Evolutionary conservation across 2,329 filamentous ascomycete genomes (phyloP), one percentile per base, ranked within the genome.

Genomic region (Fusarium liriodendri): DNA sequence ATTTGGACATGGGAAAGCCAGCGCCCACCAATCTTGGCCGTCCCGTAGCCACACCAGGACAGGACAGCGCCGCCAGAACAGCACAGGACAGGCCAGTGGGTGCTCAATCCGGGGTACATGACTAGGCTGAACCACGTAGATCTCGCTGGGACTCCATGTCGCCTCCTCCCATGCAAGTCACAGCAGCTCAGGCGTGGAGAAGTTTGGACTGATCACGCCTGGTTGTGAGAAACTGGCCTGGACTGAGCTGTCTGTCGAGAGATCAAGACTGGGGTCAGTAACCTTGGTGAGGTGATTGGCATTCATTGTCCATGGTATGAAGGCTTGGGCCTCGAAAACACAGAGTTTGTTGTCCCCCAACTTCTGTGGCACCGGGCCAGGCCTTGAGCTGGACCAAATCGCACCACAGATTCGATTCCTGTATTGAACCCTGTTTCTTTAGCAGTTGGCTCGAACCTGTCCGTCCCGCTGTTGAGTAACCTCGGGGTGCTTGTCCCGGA

Each of bases 81-180:
- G 42, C 42, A 47, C 52, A 65, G 50, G 32, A 45, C 25, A 38
- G 32, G 33, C 40, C 47, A 25, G 38, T 33, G 61, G 45, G 60
- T 35, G 55, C 66, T 70, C 67, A 73, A 73, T 78, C 76, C 70
- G 76, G 76, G 76, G 76, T 77, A 78, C 73, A 78, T 78, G 71
- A 63, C 67, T 70, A 70, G 63, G 58, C 69, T 71, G 66, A 52
- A 52, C 47, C 27, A 18, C 27, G 47, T 73, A 63, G 72, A 75
- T 73, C 73, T 64, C 58, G 59, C 59, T 71, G 54, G 61, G 47
- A 38, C 59, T 25, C 61, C 52, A 69, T 59, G 47, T 54, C 47
- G 35, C 45, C 54, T 45, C 47, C 45, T 63, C 55, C 25, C 13
- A 42, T 66, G 37, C 50, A 62, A 37, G 27, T 33, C n/a, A 64